Evolutionary conservation across 176 grass and related monocot species (phyloP), one percentile per base, ranked within the genome.

Genomic region (Carex kokanica): DNA sequence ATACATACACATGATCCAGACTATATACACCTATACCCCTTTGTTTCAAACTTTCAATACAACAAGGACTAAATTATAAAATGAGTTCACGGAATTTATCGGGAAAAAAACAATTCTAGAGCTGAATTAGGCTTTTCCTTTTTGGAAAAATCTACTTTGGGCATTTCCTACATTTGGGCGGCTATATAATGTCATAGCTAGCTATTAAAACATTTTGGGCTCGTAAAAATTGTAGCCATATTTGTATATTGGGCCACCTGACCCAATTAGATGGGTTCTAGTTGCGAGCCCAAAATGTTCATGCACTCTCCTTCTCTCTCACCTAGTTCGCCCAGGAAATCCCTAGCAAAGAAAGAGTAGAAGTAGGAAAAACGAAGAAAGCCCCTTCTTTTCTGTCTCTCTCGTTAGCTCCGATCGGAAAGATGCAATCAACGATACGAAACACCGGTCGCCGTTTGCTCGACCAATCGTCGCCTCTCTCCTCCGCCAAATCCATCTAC

Each of bases 371-470:
- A 14, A 74, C 18, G 23, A 51, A 51, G 3, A 25, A 74, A 52
- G 23, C 10, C 9, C 23, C 8, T 63, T 8, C 27, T 23, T 27
- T 31, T 65, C 55, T 5, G n/a, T 31, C 56, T 45, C 57, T 17
- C 53, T 63, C 68, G 34, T 32, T 59, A 52, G 20, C 52, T 34
- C 55, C 34, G 6, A 41, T 31, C 71, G 71, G 77, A 67, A 86
- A 75, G 73, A 86, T 90, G 88, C 72, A 81, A 80, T 75, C 64
- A 15, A 38, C 71, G 8, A 68, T 81, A 24, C 83, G 84, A 34
- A 75, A 53, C 81, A 81, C 84, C 18, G 51, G 59, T 25, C 64
- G 38, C 55, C 84, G 88, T n/a, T 49, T 90, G 11, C 72, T 84
- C 17, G 84, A 86, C 13, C 81, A 86, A 64, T 86, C 84, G 24